Base-by-base conservation (phyloP, 2,329 filamentous ascomycete species). In the Teratosphaeria epicoccoides region DNA sequence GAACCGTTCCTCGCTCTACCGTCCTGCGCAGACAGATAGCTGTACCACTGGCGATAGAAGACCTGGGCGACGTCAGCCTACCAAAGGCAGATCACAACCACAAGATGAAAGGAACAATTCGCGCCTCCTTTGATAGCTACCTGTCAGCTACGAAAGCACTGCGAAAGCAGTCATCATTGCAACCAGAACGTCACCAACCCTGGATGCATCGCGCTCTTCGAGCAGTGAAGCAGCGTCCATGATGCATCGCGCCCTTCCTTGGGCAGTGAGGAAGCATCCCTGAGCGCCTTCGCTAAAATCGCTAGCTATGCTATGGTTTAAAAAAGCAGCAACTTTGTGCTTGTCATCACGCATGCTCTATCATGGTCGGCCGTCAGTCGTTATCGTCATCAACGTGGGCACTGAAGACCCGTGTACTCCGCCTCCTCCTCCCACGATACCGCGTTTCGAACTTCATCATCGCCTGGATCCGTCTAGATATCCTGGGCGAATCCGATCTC, bases 401-500 rank as follows among this genome's bases (percentile, higher is more conserved):
- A 29, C 10, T 9, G 20, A 6, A 40, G n/a, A 40, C 33, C 33
- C 7, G n/a, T 14, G 10, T 17, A 40, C 5, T 9, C 33, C 14
- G 9, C 5, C 3, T n/a, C n/a, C n/a, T 17, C 33, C 33, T 17
- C 10, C n/a, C 33, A 20, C 14, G 2, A 11, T 14, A 40, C n/a
- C 29, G 17, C 29, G 20, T 17, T 7, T 33, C 23, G 17, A 37
- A 14, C 14, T 17, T 40, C n/a, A 17, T 14, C 33, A 40, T 17
- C 14, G n/a, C 20, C 33, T 9, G 33, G 33, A 14, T 7, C 20
- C 10, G 3, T 40, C 33, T 40, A 54, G 10, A 54, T 46, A 14
- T 84, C 80, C 67, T 84, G 84, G 1, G 85, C 75, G 62, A 85
- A 86, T 0, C 83, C 83, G 17, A 86, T 81, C 68, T 85, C 83